phyloP scores from a whole-genome alignment of 352 stramenopile genomes.

The Globisporangium iwayamae region DNA sequence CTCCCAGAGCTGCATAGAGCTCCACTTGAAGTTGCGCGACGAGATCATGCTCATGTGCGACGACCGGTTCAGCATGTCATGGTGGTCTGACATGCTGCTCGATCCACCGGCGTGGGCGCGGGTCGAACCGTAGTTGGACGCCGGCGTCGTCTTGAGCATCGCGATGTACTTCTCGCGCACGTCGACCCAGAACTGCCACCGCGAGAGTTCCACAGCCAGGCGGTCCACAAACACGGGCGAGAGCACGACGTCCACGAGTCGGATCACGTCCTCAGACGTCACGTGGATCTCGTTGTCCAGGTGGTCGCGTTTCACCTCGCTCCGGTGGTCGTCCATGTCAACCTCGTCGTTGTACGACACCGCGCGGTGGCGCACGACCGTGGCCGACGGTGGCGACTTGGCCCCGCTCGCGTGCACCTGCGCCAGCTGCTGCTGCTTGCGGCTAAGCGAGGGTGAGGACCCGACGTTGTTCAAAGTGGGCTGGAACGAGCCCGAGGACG shows the following conservation, averaged over 20 bases:
- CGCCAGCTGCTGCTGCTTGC: slow-evolving; percentile 11
- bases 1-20: slow-evolving; percentile 78
- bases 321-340: neutral
- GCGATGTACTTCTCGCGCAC: slow-evolving; percentile 73
- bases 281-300: slow-evolving; percentile 58
- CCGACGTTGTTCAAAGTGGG: neutral
- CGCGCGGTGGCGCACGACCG: slow-evolving; percentile 8
- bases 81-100: slow-evolving; percentile 9
- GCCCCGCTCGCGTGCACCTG: neutral
- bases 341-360: slow-evolving; percentile 2
- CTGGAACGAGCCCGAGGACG: neutral
- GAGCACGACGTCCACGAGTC: slow-evolving; percentile 69
- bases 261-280: slow-evolving; percentile 72
- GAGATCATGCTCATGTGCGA: slow-evolving; percentile 21
- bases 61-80: slow-evolving; percentile 6
- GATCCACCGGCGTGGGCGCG: neutral
- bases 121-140: slow-evolving; percentile 18
- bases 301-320: slow-evolving; percentile 25
- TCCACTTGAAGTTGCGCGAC: slow-evolving; percentile 72
- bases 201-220: slow-evolving; percentile 54
- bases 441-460: neutral
- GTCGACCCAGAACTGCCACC: slow-evolving; percentile 81
- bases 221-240: slow-evolving; percentile 71
- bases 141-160: slow-evolving; percentile 25
- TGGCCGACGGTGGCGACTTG: neutral